Evolutionary conservation across 257 asterid species (phyloP).

Genomic region (Paraleonurus japonicus): DNA sequence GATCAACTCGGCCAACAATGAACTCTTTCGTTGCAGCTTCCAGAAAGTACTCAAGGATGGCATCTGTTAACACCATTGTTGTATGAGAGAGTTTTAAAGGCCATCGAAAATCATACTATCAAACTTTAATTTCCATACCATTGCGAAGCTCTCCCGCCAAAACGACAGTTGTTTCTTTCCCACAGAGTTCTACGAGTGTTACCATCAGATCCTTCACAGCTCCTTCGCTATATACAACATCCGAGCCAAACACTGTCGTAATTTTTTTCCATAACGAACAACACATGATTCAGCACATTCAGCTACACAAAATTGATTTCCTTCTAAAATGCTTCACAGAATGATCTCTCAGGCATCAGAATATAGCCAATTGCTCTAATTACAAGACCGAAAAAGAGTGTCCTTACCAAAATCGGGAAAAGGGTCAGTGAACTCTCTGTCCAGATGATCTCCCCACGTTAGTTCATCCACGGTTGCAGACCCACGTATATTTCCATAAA

Average conservation of each 20-base stretch:
- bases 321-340: neutral
- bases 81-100: neutral
- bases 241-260: slow-evolving; percentile 76
- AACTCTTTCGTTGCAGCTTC: slow-evolving; percentile 76
- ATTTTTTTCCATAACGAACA: slow-evolving; percentile 13
- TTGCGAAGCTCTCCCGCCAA: slow-evolving; percentile 97
- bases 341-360: neutral
- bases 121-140: slow-evolving; percentile 39
- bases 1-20: slow-evolving; percentile 64
- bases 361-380: neutral
- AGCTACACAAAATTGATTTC: too few relatives aligned
- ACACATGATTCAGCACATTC: neutral
- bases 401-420: slow-evolving; percentile 73
- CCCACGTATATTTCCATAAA: slow-evolving; percentile 73
- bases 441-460: slow-evolving; percentile 79
- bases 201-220: slow-evolving; percentile 77
- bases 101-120: neutral
- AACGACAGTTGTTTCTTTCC: slow-evolving; percentile 68
- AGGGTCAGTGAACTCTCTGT: slow-evolving; percentile 47
- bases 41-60: slow-evolving; percentile 80
- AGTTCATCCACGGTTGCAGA: slow-evolving; percentile 76
- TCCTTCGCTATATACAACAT: slow-evolving; percentile 83
- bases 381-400: neutral
- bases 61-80: slow-evolving; percentile 54
- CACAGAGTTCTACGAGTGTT: slow-evolving; percentile 67